These are phyloP conservation scores for Beauveria pseudobassiana DNA, from an alignment of 2,329 filamentous ascomycete species.

Conservation along the genomic window DNA sequence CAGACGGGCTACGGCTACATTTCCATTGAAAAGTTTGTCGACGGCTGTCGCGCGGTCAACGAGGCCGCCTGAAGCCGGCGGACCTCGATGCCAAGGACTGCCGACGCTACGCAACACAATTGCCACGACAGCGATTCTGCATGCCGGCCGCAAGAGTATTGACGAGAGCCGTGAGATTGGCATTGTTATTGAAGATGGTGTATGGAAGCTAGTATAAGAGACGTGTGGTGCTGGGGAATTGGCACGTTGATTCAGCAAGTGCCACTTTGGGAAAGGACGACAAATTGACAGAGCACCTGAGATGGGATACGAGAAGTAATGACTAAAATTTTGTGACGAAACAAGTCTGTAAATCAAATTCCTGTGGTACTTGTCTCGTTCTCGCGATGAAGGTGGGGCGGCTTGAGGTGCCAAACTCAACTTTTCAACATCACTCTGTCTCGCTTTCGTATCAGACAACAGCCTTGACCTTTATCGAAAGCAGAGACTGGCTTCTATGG, in stretches of 20 bases:
- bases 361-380: too few relatives aligned
- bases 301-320: not conserved
- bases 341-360: not conserved
- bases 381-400: not conserved
- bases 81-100: constrained; percentile 71
- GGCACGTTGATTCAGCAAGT: not conserved
- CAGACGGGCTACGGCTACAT: constrained; percentile 91
- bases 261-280: too few relatives aligned
- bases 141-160: constrained; percentile 76
- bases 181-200: constrained; percentile 58
- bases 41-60: constrained; percentile 74
- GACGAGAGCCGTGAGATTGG: constrained; percentile 74
- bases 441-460: too few relatives aligned
- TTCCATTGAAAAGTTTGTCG: constrained; percentile 92
- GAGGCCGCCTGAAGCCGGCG: constrained; percentile 60
- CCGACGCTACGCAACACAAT: constrained; percentile 86
- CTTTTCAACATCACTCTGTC: too few relatives aligned
- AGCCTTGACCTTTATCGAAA: too few relatives aligned
- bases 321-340: not conserved
- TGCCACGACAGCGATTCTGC: constrained; percentile 83
- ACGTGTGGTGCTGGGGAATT: not conserved
- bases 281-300: not conserved
- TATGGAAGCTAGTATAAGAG: constrained; percentile 56
- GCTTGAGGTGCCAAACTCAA: not conserved
- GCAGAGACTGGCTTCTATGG: too few relatives aligned